Evolutionary conservation across 116 monocot genomes (phyloP), one percentile per base, ranked within the genome.

Genomic region (Phalaenopsis hybrid): DNA sequence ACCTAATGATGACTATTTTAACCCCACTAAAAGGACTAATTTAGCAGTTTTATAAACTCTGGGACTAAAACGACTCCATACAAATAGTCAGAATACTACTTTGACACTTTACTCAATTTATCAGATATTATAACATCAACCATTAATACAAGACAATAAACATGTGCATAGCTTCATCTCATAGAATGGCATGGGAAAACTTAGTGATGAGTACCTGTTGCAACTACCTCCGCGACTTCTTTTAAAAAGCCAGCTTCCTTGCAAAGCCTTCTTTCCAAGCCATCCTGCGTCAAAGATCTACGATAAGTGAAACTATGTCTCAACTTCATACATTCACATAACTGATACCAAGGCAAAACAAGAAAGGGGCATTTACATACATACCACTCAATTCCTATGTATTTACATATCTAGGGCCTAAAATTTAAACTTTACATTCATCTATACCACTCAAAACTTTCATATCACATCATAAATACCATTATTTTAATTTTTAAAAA

Each of bases 191-290:
- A 51, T 72, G 12, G 13, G 20, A 75, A 44, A 75, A 75, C 44
- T 46, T 18, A 46, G 46, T 77, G 23, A 77, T 6, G 31, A 52
- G 31, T 89, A 94, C 97, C 97, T 81, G 95, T 88, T 74, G 45
- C 80, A 73, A 98, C 92, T 82, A 95, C 90, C 67, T 90, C 90
- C 63, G 89, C 78, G 33, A 95, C 98, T 84, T 98, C 98, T 75
- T 82, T 98, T 8, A 98, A 79, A 87, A 98, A 98, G 15, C 93
- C 95, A 72, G 84, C 84, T 88, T 98, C 98, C 81, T 98, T 98
- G 81, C 90, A 98, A 16, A 95, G 93, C 87, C 98, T 95, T 87
- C 93, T 98, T 85, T 98, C 95, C 82, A 98, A 79, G 79, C 95
- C 95, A 86, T 88, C 90, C 94, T 92, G 83, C 80, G 86, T 51